A percentile compares a stretch with the other conserved stretches of the same genome.
phyloP scores from a whole-genome alignment of 768 basidiomycete genomes.

The Chalciporus piperatus region DNA sequence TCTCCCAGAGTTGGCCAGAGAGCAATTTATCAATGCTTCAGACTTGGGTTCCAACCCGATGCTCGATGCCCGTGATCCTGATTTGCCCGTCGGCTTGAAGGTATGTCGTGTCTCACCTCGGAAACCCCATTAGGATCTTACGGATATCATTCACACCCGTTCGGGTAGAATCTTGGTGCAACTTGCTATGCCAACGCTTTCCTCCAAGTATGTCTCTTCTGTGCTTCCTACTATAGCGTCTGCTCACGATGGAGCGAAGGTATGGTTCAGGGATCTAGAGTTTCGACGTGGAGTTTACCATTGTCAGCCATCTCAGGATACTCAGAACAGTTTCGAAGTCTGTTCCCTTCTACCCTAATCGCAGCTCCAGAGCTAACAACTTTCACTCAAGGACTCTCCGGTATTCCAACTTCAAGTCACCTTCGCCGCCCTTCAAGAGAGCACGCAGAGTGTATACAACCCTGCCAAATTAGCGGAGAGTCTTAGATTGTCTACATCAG shows the following conservation, averaged over 20 bases:
- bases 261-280: conserved; percentile 85
- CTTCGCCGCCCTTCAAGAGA: conserved; percentile 82
- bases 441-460: conserved; percentile 70
- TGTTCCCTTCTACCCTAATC: conserved; percentile 7
- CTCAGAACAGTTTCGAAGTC: conserved; percentile 44
- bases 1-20: conserved; percentile 45
- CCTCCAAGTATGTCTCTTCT: conserved; percentile 60
- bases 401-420: conserved; percentile 76
- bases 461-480: conserved; percentile 84
- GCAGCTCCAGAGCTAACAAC: neutral
- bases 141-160: conserved; percentile 2
- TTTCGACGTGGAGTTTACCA: conserved; percentile 84
- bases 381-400: conserved; percentile 60
- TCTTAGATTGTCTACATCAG: conserved; percentile 71
- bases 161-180: conserved; percentile 82
- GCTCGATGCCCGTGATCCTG: conserved; percentile 45
- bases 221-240: neutral
- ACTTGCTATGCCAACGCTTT: conserved; percentile 98
- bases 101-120: conserved; percentile 35
- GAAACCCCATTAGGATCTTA: neutral
- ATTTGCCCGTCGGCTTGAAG: conserved; percentile 74
- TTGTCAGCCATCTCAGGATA: conserved; percentile 58
- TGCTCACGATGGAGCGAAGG: conserved; percentile 41
- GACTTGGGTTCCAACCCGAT: conserved; percentile 58
- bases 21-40: conserved; percentile 49